Base-by-base conservation (phyloP, 495 filamentous ascomycete genomes). In the Trichoderma erinaceum region DNA sequence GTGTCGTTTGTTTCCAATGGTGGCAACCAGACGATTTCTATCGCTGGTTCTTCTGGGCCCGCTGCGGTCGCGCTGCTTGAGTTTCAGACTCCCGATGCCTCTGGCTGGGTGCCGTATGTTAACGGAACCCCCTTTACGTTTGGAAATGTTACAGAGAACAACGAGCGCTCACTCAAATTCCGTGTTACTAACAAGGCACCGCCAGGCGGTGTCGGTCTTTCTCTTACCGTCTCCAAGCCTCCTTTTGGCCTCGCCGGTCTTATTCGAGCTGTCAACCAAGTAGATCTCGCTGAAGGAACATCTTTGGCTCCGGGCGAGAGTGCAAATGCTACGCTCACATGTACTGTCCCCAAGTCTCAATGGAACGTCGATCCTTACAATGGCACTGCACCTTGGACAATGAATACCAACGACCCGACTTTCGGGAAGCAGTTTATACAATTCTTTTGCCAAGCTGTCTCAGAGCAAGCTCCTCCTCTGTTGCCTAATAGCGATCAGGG, bases 261-360 rank as follows among this genome's bases (percentile, higher is more conserved):
- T 50, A 74, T 80, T 67, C 73, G 74, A 32, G 75, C 75, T 38
- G 69, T 73, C 67, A 83, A 82, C 66, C 72, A 76, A 7, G 77
- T 82, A 41, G 82, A 85, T 69, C 73, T 85, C 3, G 81, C 77
- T 15, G 83, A 85, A 72, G 83, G 83, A 4, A 80, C 81, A 12
- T 73, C 71, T n/a, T 69, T 85, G 41, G 73, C 72, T 1, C 72
- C 78, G 4, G 80, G 80, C 16, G 66, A 78, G 32, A 81, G 73
- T 12, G 76, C 74, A 7, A 78, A 76, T 16, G 81, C 79, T 1
- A 76, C 73, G 3, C 71, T 84, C 1, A 82, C 75, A 63, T 83
- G 81, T 65, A 77, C 79, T 21, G 81, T 81, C 0, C 78, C 80
- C 10, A 80, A 81, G 38, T 72, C 75, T 0, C 83, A 83, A 70